A percentile compares a stretch with the other conserved stretches of the same genome.
Conservation (phyloP, 2,329 filamentous ascomycete genomes). For the Diaporthe longicolla region DNA sequence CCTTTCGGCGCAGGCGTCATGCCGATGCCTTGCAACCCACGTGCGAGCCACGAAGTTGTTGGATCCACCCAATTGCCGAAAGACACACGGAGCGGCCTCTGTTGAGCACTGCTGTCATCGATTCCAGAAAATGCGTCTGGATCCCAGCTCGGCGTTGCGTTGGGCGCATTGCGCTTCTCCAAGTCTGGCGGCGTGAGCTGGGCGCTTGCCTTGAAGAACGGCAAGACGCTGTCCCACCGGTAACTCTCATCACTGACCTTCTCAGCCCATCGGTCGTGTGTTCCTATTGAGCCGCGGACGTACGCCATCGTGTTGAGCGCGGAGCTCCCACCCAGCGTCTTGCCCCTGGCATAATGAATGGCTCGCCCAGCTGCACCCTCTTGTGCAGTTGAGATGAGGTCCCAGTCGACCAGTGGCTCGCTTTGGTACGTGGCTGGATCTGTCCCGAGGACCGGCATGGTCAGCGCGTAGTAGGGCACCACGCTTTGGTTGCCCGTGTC, state of each 20-base stretch:
- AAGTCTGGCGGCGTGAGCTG: constrained; percentile 30
- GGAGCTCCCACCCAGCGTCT: constrained; percentile 31
- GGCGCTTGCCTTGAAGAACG: constrained; percentile 16
- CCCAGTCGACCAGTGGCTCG: constrained; percentile 41
- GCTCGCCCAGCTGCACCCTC: constrained; percentile 7
- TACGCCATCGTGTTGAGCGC: constrained; percentile 32
- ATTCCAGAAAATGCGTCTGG: background rate
- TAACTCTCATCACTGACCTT: constrained; percentile 33
- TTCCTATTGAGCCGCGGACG: background rate
- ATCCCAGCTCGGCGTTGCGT: constrained; percentile 28
- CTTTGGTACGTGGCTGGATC: constrained; percentile 15
- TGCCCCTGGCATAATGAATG: constrained; percentile 32
- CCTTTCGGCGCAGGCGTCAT: constrained; percentile 27
- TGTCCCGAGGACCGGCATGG: constrained; percentile 2
- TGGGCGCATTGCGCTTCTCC: constrained; percentile 5
- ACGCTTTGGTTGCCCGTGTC: constrained; percentile 40
- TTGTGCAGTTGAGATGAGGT: constrained; percentile 26
- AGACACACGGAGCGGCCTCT: constrained; percentile 36
- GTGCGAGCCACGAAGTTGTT: constrained; percentile 29
- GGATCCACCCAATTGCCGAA: constrained; percentile 39
- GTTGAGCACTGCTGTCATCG: background rate
- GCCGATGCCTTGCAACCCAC: constrained; percentile 20
- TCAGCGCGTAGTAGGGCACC: constrained; percentile 35
- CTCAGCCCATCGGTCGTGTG: constrained; percentile 35
- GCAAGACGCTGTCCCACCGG: constrained; percentile 13